These are phyloP conservation scores for Corinectria fuckeliana DNA, from an alignment of 2,329 filamentous ascomycete species.

Conservation along the genomic window DNA sequence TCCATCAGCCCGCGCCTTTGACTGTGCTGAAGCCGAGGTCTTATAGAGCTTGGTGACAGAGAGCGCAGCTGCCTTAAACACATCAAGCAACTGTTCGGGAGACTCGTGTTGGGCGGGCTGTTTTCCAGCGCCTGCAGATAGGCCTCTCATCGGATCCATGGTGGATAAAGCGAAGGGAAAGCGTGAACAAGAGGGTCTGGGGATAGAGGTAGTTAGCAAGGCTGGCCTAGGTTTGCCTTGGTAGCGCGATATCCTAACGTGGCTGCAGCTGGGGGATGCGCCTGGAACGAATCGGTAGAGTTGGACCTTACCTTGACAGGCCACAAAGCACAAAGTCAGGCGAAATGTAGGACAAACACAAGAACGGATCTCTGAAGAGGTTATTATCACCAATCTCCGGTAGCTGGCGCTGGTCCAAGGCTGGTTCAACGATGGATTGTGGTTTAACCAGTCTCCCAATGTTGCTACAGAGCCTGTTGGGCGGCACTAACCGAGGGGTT, in stretches of 20 bases:
- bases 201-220: constrained; percentile 21
- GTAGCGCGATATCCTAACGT: constrained; percentile 2
- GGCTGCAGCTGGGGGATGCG: neutral
- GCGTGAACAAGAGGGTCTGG: constrained; percentile 8
- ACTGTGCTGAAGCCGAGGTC: constrained; percentile 79
- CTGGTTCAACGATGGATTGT: constrained; percentile 12
- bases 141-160: constrained; percentile 45
- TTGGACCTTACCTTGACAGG: neutral
- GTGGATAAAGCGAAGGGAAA: constrained; percentile 6
- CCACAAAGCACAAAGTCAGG: neutral
- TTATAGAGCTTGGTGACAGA: constrained; percentile 98
- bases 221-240: neutral
- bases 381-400: constrained; percentile 6
- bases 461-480: constrained; percentile 33
- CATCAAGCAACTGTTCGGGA: constrained; percentile 76
- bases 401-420: constrained; percentile 6
- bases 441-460: constrained; percentile 17
- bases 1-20: constrained; percentile 77
- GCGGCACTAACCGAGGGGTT: constrained; percentile 41
- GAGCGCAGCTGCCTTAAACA: constrained; percentile 90
- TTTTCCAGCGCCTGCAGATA: constrained; percentile 37
- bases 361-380: neutral
- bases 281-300: neutral
- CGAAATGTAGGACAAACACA: neutral
- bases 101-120: constrained; percentile 46